These are phyloP conservation scores for Nakazawaea populi DNA, from an alignment of 805 yeast genomes.

Conservation along the genomic window DNA sequence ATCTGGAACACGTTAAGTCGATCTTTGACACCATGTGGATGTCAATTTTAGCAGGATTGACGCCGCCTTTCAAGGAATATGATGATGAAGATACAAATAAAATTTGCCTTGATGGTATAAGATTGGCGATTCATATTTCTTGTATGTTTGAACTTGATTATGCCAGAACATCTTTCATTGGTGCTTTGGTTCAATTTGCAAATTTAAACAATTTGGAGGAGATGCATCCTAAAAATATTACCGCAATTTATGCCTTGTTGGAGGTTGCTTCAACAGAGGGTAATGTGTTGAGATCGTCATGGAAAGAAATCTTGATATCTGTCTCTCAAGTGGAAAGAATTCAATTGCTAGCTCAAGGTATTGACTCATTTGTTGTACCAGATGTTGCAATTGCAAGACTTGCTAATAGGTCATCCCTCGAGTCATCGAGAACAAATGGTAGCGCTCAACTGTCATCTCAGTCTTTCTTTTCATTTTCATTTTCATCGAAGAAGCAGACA, in stretches of 20 bases:
- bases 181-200: slow-evolving; percentile 84
- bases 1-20: slow-evolving; percentile 84
- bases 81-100: slow-evolving; percentile 68
- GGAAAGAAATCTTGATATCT: slow-evolving; percentile 79
- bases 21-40: slow-evolving; percentile 95
- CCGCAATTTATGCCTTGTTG: slow-evolving; percentile 68
- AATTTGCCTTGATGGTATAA: slow-evolving; percentile 79
- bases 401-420: slow-evolving; percentile 50
- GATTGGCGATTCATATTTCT: slow-evolving; percentile 74
- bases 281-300: slow-evolving; percentile 62
- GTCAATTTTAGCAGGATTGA: slow-evolving; percentile 91
- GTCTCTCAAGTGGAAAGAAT: slow-evolving; percentile 89
- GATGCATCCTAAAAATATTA: slow-evolving; percentile 72
- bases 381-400: slow-evolving; percentile 75
- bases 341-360: slow-evolving; percentile 82
- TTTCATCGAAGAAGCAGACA: slow-evolving; percentile 35
- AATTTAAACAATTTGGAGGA: slow-evolving; percentile 75
- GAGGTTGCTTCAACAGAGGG: slow-evolving; percentile 80
- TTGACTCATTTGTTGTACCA: slow-evolving; percentile 78
- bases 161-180: slow-evolving; percentile 84
- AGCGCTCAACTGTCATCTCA: slow-evolving; percentile 17
- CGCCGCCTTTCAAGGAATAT: slow-evolving; percentile 88
- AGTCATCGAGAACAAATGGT: slow-evolving; percentile 32
- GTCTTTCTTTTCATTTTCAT: slow-evolving; percentile 42
- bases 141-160: slow-evolving; percentile 78